phyloP scores from a whole-genome alignment of 2,329 filamentous ascomycete species.

The Arthrobotrys sinensis region DNA sequence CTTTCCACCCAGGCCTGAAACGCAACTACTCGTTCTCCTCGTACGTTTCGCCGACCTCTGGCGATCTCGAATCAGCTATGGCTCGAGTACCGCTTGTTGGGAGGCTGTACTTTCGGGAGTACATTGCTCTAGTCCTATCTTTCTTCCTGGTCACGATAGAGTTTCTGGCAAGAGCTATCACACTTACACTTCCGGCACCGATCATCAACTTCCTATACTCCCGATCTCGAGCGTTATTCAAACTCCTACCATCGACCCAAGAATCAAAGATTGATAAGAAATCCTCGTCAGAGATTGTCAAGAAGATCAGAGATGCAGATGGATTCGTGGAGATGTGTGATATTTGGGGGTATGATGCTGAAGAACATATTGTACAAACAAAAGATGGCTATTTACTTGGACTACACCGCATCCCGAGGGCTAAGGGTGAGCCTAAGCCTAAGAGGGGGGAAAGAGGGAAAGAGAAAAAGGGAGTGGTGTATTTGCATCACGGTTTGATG shows the following conservation, averaged over 20 bases:
- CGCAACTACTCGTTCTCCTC: constrained; percentile 50
- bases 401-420: constrained; percentile 86
- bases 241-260: constrained; percentile 78
- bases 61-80: constrained; percentile 67
- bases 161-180: constrained; percentile 85
- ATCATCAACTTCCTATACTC: constrained; percentile 87
- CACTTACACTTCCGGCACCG: constrained; percentile 85
- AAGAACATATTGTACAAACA: constrained; percentile 96
- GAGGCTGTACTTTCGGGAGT: constrained; percentile 79
- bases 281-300: constrained; percentile 78
- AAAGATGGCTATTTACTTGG: constrained; percentile 93
- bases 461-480: constrained; percentile 86
- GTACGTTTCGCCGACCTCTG: constrained; percentile 12
- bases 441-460: constrained; percentile 79
- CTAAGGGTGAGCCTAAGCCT: constrained; percentile 83
- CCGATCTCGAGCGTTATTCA: constrained; percentile 85
- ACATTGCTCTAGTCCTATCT: constrained; percentile 86
- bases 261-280: constrained; percentile 78
- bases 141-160: constrained; percentile 87
- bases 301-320: constrained; percentile 84
- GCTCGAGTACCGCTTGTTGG: constrained; percentile 76
- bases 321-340: constrained; percentile 96
- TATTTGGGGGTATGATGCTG: constrained; percentile 90
- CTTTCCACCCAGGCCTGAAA: constrained; percentile 57
- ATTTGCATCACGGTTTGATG: constrained; percentile 90